Percentiles rank a stretch among this genome's conserved stretches.
Evolutionary conservation across 176 grass and related monocot species (phyloP).

Genomic region (Oryza meyeriana): DNA sequence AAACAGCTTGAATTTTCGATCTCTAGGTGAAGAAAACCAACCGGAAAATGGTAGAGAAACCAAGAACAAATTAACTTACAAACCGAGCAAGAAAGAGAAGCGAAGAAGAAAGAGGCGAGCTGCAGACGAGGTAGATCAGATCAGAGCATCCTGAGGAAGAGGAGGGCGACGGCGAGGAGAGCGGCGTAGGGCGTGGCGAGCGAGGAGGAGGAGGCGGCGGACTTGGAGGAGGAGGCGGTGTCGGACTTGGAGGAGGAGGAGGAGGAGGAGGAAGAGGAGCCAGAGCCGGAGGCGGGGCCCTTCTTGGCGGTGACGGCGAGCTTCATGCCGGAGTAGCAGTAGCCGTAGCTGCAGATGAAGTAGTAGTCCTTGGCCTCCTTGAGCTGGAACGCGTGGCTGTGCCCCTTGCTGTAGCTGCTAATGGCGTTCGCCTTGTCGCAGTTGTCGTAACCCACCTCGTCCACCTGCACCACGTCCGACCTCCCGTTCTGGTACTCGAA

Average conservation of each 20-base stretch:
- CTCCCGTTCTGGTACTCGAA: slow-evolving; percentile 81
- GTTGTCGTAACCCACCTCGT: slow-evolving; percentile 78
- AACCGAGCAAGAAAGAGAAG: neutral
- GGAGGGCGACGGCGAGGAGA: neutral
- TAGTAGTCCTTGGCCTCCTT: slow-evolving; percentile 91
- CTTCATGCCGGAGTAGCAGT: slow-evolving; percentile 97
- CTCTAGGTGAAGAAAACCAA: neutral
- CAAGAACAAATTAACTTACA: neutral
- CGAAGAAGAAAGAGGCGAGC: neutral
- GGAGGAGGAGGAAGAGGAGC: neutral
- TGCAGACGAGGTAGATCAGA: neutral
- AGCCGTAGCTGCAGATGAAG: slow-evolving; percentile 98
- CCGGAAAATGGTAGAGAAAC: neutral
- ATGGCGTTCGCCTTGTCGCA: slow-evolving; percentile 73
- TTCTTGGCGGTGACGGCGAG: slow-evolving; percentile 60
- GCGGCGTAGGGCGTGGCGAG: neutral
- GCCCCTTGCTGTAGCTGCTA: slow-evolving; percentile 84
- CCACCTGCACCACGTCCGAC: slow-evolving; percentile 83
- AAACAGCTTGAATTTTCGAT: neutral
- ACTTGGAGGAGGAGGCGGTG: neutral
- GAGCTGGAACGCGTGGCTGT: slow-evolving; percentile 83
- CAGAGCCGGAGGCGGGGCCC: slow-evolving; percentile 22
- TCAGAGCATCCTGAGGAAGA: neutral
- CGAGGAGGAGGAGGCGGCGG: neutral
- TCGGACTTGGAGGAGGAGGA: neutral